These are phyloP conservation scores for Tylopilus sp. DNA, from an alignment of 1,284 basidiomycete species.

Conservation along the genomic window DNA sequence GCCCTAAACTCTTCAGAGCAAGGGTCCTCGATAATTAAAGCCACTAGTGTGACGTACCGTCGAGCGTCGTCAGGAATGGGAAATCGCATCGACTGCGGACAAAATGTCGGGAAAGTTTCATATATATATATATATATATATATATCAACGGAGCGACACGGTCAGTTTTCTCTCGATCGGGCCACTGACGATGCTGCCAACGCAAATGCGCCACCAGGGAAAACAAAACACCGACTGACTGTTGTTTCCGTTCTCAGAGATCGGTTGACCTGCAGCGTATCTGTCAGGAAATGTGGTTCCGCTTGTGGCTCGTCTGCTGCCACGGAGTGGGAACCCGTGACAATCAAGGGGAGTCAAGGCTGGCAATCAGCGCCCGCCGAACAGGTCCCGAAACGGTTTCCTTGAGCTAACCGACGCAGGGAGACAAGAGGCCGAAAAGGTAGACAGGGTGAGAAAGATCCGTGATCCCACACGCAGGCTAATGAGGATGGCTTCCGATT, in stretches of 20 bases:
- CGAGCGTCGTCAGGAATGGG: conserved; percentile 4
- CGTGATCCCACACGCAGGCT: background rate
- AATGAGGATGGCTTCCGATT: conserved; percentile 13
- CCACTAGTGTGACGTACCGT: background rate
- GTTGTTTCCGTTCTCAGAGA: conserved; percentile 6
- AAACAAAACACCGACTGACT: conserved; percentile 8
- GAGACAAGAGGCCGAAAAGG: conserved; percentile 2
- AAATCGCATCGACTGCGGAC: conserved; percentile 7
- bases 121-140: conserved; percentile 9
- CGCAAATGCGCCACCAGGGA: conserved; percentile 7
- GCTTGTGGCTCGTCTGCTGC: background rate
- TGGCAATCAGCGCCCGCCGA: conserved; percentile 9
- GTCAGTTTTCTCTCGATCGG: too few relatives aligned
- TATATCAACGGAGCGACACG: conserved; percentile 7
- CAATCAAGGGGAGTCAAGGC: conserved; percentile 7
- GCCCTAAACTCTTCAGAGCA: background rate
- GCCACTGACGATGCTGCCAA: conserved; percentile 9
- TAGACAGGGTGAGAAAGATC: conserved; percentile 19
- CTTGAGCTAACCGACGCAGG: conserved; percentile 20
- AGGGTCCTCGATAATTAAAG: conserved; percentile 12
- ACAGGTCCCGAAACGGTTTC: conserved; percentile 9
- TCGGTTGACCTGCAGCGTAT: conserved; percentile 9
- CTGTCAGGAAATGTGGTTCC: conserved; percentile 16
- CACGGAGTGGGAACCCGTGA: conserved; percentile 4
- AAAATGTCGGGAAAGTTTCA: conserved; percentile 2